Base-by-base conservation (phyloP, 768 basidiomycete species). In the Rhizopogon vinicolor region DNA sequence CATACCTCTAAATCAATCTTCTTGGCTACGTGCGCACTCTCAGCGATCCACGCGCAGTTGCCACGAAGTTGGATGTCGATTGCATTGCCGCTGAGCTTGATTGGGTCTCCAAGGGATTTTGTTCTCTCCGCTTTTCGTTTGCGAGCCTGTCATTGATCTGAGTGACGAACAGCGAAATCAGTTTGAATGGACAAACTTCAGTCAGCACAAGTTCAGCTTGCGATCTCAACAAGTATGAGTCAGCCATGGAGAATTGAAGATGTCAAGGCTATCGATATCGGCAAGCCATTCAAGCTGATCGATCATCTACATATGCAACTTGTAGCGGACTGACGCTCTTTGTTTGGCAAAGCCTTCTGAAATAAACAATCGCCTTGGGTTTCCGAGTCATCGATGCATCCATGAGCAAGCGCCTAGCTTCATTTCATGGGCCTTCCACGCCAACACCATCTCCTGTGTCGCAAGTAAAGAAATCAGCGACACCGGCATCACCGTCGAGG, bases 31-130 rank as follows among this genome's bases (percentile, higher is more conserved):
- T 85, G 82, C 0, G 91, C 87, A 63, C 88, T 95, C 67, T 94
- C 95, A 22, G 90, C 94, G 44, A 92, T 85, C 91, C 91, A 98
- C 0, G 84, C 92, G 19, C 81, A 70, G 40, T 82, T 78, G 5
- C 78, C 87, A 37, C 78, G 73, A 44, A 97, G 70, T 25, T 83
- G 72, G 6, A 97, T 75, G 22, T 79, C 83, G 39, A 98, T 71
- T 3, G 93, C 84, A 63, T 87, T 93, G 29, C 87, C 88, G 7
- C 76, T 63, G 37, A 97, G 78, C 52, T 84, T 75, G 55, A 98
- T 86, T 2, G 96, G 94, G 22, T 82, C 76, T 2, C 96, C 96
- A 19, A 91, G 71, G 3, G 79, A 70, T 62, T 89, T 90, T 39
- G 79, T 85, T 48, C 79, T 78, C 59, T 86, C 79, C 14, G 90